A percentile compares a stretch with the other conserved stretches of the same genome.
Conservation (phyloP, 2,329 filamentous ascomycete genomes). For the Epicoccum nigrum region DNA sequence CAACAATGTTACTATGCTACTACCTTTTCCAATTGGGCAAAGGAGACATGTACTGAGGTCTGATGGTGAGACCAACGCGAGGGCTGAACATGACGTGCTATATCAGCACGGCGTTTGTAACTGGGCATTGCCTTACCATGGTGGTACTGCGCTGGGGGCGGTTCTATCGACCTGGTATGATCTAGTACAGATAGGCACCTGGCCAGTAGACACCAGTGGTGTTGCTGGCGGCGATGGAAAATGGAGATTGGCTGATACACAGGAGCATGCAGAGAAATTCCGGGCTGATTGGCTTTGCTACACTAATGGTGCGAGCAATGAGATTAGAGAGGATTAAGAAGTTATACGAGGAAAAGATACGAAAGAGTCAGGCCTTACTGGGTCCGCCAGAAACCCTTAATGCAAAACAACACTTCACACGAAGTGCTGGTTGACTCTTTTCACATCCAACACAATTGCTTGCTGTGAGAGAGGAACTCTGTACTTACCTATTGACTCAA, state of each 20-base stretch:
- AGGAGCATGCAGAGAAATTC: slow-evolving; percentile 3
- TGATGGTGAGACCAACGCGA: background rate
- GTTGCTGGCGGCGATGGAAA: background rate
- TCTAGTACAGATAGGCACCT: background rate
- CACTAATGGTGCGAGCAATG: too few relatives aligned
- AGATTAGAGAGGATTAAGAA: too few relatives aligned
- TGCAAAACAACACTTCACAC: too few relatives aligned
- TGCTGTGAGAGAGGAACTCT: too few relatives aligned
- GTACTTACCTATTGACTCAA: too few relatives aligned
- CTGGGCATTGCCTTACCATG: slow-evolving; percentile 2
- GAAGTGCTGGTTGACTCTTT: too few relatives aligned
- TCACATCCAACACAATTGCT: too few relatives aligned
- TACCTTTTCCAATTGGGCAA: slow-evolving; percentile 3
- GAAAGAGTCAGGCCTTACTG: too few relatives aligned
- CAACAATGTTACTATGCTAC: slow-evolving; percentile 2
- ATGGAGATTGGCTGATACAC: slow-evolving; percentile 5
- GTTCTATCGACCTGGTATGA: slow-evolving; percentile 1
- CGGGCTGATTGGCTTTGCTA: slow-evolving; percentile 3
- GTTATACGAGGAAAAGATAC: too few relatives aligned
- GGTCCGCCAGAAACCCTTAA: too few relatives aligned
- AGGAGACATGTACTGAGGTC: slow-evolving; percentile 3
- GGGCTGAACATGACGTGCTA: background rate
- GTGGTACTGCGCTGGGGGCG: slow-evolving; percentile 2
- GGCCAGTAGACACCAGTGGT: slow-evolving; percentile 1
- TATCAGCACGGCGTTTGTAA: slow-evolving; percentile 4